Evolutionary conservation across 2,329 filamentous ascomycete genomes (phyloP).

Genomic region (Kalmusia sp.): DNA sequence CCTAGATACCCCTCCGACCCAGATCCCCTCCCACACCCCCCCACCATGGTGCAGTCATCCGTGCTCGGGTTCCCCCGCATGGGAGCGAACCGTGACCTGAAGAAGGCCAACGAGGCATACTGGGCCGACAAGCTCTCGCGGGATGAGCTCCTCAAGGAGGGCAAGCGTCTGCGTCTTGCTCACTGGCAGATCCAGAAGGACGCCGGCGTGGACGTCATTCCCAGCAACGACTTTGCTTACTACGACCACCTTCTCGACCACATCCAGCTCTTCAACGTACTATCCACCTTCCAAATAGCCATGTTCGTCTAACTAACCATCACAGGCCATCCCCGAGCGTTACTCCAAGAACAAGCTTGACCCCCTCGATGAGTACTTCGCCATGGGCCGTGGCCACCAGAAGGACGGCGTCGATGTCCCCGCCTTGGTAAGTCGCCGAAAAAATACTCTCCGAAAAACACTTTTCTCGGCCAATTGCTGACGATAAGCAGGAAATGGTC

Average conservation of each 20-base stretch:
- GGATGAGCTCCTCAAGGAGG: slow-evolving; percentile 88
- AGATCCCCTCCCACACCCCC: slow-evolving; percentile 20
- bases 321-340: slow-evolving; percentile 86
- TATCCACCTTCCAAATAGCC: slow-evolving; percentile 43
- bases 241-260: slow-evolving; percentile 98
- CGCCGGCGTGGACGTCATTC: slow-evolving; percentile 95
- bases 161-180: slow-evolving; percentile 92
- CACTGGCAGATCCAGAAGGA: slow-evolving; percentile 99
- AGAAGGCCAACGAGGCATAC: slow-evolving; percentile 99
- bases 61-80: slow-evolving; percentile 99
- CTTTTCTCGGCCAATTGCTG: slow-evolving; percentile 18
- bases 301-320: slow-evolving; percentile 20
- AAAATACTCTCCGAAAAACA: not conserved
- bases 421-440: slow-evolving; percentile 64
- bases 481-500: slow-evolving; percentile 80
- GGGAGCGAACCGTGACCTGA: slow-evolving; percentile 97
- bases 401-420: slow-evolving; percentile 93
- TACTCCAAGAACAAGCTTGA: slow-evolving; percentile 91
- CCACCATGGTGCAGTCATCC: slow-evolving; percentile 63
- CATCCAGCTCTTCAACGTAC: slow-evolving; percentile 96
- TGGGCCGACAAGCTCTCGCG: slow-evolving; percentile 96
- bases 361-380: slow-evolving; percentile 95
- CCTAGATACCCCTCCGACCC: slow-evolving; percentile 14
- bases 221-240: slow-evolving; percentile 99
- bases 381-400: slow-evolving; percentile 99